Percentiles rank a stretch among this genome's conserved stretches.
Evolutionary conservation across 345 rosid genomes (phyloP).

Genomic region (Salix caprea): DNA sequence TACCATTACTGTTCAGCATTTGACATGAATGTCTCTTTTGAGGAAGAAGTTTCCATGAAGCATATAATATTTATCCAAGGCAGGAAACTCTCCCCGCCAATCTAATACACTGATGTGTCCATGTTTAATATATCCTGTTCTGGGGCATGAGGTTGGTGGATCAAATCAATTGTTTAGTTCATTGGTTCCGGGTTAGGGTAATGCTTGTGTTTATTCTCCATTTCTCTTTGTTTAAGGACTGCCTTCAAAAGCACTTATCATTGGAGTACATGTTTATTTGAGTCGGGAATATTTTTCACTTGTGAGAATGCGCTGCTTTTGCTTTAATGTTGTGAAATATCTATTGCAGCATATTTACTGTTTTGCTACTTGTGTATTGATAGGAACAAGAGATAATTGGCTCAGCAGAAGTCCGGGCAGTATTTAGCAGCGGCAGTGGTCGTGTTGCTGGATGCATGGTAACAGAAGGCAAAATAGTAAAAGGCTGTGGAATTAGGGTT

Average conservation of each 20-base stretch:
- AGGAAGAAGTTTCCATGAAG: not conserved
- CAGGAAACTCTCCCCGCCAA: not conserved
- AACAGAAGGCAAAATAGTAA: slow-evolving; percentile 74
- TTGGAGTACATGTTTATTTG: not conserved
- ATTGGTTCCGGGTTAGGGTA: not conserved
- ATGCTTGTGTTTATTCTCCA: not conserved
- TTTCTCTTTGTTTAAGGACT: not conserved
- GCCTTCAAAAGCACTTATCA: not conserved
- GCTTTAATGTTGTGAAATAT: not conserved
- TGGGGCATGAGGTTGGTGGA: not conserved
- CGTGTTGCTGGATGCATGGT: slow-evolving; percentile 99
- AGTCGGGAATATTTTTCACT: not conserved
- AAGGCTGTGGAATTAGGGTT: slow-evolving; percentile 83
- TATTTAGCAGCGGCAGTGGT: slow-evolving; percentile 95
- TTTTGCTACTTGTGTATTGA: slow-evolving; percentile 23
- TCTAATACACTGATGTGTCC: not conserved
- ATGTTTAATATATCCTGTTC: not conserved
- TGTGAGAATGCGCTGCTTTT: not conserved
- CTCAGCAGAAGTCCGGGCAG: slow-evolving; percentile 79
- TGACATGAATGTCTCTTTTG: not conserved
- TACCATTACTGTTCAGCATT: not conserved
- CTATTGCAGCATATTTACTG: slow-evolving; percentile 12
- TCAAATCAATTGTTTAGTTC: not conserved
- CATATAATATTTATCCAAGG: not conserved
- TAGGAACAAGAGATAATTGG: slow-evolving; percentile 87